Evolutionary conservation across 129 eudicot species (phyloP).

Genomic region (Cynara cardunculus): DNA sequence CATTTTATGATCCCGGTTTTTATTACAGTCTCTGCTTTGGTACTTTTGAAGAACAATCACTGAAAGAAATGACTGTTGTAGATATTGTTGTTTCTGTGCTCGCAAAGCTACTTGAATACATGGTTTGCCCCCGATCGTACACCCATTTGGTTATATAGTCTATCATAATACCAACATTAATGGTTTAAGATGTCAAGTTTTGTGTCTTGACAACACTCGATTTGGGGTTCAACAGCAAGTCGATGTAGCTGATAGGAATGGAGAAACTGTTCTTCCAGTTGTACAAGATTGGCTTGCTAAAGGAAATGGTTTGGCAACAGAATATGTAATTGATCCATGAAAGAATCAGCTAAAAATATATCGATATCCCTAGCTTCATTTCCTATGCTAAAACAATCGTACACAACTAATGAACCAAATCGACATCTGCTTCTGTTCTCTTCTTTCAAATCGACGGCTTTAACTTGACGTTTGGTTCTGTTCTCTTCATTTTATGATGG

Average conservation of each 20-base stretch:
- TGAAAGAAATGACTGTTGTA: constrained; percentile 25
- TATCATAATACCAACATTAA: constrained; percentile 29
- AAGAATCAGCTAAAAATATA: no score
- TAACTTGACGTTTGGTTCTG: no score
- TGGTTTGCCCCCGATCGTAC: constrained; percentile 27
- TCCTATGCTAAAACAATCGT: no score
- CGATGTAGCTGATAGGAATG: constrained; percentile 27
- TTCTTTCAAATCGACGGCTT: no score
- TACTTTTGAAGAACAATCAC: background rate
- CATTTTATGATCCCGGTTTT: no score
- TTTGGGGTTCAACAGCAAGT: constrained; percentile 20
- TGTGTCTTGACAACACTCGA: constrained; percentile 7
- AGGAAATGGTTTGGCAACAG: constrained; percentile 8
- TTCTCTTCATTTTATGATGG: no score
- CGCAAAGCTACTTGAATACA: constrained; percentile 39
- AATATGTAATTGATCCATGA: no score
- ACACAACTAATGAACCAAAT: no score
- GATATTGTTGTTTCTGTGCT: constrained; percentile 32
- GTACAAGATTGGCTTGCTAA: constrained; percentile 32
- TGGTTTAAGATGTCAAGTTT: constrained; percentile 14
- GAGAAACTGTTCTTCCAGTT: constrained; percentile 26
- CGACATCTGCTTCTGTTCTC: no score
- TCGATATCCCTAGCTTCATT: no score
- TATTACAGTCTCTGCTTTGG: background rate
- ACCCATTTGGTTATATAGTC: constrained; percentile 26